These are phyloP conservation scores for Neocatenulostroma microsporum DNA, from an alignment of 2,329 filamentous ascomycete genomes.

Conservation along the genomic window DNA sequence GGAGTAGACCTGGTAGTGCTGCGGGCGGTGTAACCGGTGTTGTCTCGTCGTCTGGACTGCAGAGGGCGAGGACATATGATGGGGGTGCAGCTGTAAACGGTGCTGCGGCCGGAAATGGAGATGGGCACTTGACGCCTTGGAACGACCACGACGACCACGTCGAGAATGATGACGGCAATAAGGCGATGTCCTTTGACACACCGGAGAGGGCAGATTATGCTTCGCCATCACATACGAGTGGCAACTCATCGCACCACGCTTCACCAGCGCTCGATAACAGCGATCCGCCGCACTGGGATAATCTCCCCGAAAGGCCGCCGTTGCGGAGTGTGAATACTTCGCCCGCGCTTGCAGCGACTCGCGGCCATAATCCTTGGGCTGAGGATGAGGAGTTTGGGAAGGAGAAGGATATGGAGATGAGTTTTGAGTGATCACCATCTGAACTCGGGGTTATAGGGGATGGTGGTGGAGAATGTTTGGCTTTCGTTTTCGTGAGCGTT, in stretches of 20 bases:
- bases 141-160: constrained; percentile 30
- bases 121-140: too few species aligned
- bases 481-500: too few species aligned
- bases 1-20: background rate
- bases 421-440: constrained; percentile 40
- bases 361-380: constrained; percentile 41
- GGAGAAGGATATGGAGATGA: constrained; percentile 44
- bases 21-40: too few species aligned
- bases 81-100: background rate
- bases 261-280: constrained; percentile 7
- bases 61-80: constrained; percentile 2
- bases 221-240: constrained; percentile 4
- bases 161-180: constrained; percentile 37
- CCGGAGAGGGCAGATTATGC: too few species aligned
- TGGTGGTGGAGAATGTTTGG: too few species aligned
- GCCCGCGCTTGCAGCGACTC: constrained; percentile 10
- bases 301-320: constrained; percentile 10
- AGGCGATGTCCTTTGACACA: constrained; percentile 40
- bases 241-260: constrained; percentile 5
- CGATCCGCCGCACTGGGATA: constrained; percentile 5
- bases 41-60: too few species aligned
- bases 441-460: too few species aligned
- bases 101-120: background rate
- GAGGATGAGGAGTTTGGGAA: constrained; percentile 42
- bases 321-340: constrained; percentile 23